A percentile compares a stretch with the other conserved stretches of the same genome.
Conservation (phyloP, 2,329 filamentous ascomycete genomes). For the Spiromastix sp. region DNA sequence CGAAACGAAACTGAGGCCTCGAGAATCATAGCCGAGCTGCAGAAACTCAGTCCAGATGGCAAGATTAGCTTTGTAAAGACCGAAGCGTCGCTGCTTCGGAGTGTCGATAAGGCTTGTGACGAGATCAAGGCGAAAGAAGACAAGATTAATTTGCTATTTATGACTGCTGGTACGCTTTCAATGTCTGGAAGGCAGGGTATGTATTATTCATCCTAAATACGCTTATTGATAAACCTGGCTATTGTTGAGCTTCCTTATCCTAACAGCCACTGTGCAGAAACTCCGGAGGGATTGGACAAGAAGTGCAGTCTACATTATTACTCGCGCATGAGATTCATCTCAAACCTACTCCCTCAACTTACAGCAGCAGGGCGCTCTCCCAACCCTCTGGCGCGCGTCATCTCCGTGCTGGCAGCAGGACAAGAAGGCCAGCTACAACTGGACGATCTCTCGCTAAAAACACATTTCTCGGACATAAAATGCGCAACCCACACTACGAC, state of each 20-base stretch:
- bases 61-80: slow-evolving; percentile 38
- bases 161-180: slow-evolving; percentile 17
- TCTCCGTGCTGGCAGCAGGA: slow-evolving; percentile 43
- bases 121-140: slow-evolving; percentile 29
- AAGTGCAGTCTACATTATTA: slow-evolving; percentile 21
- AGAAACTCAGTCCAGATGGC: slow-evolving; percentile 33
- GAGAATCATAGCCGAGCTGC: slow-evolving; percentile 33
- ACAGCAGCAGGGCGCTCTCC: slow-evolving; percentile 13
- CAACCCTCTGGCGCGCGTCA: slow-evolving; percentile 39
- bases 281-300: slow-evolving; percentile 21
- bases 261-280: too few species aligned
- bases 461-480: slow-evolving; percentile 14
- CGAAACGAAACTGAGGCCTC: slow-evolving; percentile 27
- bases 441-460: slow-evolving; percentile 31
- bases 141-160: slow-evolving; percentile 20
- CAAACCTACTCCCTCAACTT: slow-evolving; percentile 21
- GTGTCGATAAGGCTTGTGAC: slow-evolving; percentile 40
- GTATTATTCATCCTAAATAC: not conserved
- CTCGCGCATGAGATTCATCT: slow-evolving; percentile 23
- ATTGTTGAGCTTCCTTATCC: not conserved
- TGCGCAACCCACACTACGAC: slow-evolving; percentile 32
- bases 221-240: not conserved
- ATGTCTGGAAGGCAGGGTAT: slow-evolving; percentile 11
- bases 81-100: slow-evolving; percentile 41
- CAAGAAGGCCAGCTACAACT: slow-evolving; percentile 39